These are phyloP conservation scores for Eustoma russellianum DNA, from an alignment of 257 asterid species.

Conservation along the genomic window DNA sequence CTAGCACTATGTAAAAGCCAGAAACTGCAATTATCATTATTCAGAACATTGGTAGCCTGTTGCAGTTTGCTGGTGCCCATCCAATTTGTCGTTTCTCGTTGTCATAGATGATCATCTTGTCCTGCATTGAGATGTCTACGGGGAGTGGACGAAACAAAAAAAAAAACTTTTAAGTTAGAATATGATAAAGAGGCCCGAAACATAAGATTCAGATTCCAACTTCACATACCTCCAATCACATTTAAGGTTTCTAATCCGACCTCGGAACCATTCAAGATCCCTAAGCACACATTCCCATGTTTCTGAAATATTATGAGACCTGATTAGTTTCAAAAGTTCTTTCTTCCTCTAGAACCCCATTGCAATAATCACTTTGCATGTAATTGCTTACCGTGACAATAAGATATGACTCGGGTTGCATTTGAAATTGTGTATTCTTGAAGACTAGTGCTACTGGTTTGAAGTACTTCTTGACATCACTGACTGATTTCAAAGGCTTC, in stretches of 20 bases:
- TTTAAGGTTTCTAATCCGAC: conserved; percentile 50
- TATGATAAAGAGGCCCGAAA: background rate
- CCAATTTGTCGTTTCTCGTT: conserved; percentile 65
- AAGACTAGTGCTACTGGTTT: conserved; percentile 59
- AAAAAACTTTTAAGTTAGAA: conserved; percentile 7
- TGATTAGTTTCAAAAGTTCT: background rate
- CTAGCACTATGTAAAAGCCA: conserved; percentile 7
- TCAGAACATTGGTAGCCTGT: conserved; percentile 33
- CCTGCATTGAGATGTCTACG: conserved; percentile 69
- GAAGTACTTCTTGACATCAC: conserved; percentile 40
- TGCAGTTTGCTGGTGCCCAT: conserved; percentile 49
- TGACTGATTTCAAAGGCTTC: conserved; percentile 51
- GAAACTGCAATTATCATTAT: conserved; percentile 1
- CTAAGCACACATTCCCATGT: conserved; percentile 75
- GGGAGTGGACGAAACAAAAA: background rate
- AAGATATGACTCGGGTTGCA: conserved; percentile 72
- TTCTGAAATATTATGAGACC: conserved; percentile 35
- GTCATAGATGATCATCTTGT: conserved; percentile 81
- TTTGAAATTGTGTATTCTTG: conserved; percentile 41
- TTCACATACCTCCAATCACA: conserved; percentile 66
- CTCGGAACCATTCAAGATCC: conserved; percentile 72
- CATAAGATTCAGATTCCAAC: background rate
- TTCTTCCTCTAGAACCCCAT: background rate
- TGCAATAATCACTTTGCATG: background rate
- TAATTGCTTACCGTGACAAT: conserved; percentile 47